These are phyloP conservation scores for Alternaria arbusti DNA, from an alignment of 2,329 filamentous ascomycete species.

Conservation along the genomic window DNA sequence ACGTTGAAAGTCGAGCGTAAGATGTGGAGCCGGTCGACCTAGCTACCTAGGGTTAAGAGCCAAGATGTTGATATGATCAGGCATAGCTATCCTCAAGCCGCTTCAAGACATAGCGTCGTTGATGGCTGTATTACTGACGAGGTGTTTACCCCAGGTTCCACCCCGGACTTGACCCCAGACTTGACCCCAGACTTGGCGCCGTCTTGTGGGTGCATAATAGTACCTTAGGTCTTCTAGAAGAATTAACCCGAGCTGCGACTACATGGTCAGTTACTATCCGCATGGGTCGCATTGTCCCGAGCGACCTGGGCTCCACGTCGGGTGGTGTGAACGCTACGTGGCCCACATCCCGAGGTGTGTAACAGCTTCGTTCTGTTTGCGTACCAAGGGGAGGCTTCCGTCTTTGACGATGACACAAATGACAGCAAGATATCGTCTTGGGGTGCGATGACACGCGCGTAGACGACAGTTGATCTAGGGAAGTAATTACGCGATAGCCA, in stretches of 20 bases:
- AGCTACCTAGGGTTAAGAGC: background rate
- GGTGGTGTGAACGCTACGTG: background rate
- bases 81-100: background rate
- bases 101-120: background rate
- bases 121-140: background rate
- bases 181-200: background rate
- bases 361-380: background rate
- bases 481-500: too few species aligned
- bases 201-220: background rate
- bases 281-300: background rate
- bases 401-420: background rate
- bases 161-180: background rate
- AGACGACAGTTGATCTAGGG: too few species aligned
- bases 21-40: background rate
- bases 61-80: background rate
- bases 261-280: background rate
- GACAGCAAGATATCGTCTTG: background rate
- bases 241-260: background rate
- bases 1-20: background rate
- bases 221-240: background rate
- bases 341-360: background rate
- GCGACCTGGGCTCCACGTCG: background rate
- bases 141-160: background rate
- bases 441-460: background rate
- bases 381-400: background rate